Conservation (phyloP, 202 grass and related monocot genomes). For the Schoenoplectus triqueter region DNA sequence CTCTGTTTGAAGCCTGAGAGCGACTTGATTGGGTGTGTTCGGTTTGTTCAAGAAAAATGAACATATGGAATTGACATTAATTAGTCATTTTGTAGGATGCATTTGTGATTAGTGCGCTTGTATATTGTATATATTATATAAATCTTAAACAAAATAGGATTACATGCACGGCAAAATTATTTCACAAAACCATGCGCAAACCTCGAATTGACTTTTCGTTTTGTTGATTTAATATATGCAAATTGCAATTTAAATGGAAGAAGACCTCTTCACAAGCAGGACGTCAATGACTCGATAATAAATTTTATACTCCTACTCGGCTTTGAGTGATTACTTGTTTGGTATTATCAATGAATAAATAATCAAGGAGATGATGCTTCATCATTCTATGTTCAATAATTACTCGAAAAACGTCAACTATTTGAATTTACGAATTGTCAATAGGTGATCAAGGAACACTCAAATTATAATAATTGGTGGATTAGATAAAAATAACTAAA, state of each 20-base stretch:
- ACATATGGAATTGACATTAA: background rate
- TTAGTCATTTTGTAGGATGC: background rate
- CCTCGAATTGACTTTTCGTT: background rate
- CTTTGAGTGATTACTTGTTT: too few species aligned
- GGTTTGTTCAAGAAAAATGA: background rate
- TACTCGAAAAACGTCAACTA: too few species aligned
- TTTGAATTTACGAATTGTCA: too few species aligned
- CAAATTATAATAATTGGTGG: background rate
- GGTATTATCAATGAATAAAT: too few species aligned
- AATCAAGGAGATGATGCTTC: too few species aligned
- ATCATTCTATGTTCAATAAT: background rate
- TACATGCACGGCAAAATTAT: background rate
- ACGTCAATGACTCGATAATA: background rate
- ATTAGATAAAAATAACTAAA: background rate
- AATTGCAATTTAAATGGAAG: background rate
- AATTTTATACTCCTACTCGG: background rate
- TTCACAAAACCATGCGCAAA: background rate
- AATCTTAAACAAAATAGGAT: background rate
- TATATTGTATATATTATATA: background rate
- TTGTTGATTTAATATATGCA: background rate
- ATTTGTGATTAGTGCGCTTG: background rate
- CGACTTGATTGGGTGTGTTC: background rate
- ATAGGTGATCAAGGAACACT: background rate
- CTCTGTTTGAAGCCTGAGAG: background rate
- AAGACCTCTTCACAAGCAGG: background rate